Conservation (phyloP, 2,329 filamentous ascomycete species). For the Harringtonia lauricola region DNA sequence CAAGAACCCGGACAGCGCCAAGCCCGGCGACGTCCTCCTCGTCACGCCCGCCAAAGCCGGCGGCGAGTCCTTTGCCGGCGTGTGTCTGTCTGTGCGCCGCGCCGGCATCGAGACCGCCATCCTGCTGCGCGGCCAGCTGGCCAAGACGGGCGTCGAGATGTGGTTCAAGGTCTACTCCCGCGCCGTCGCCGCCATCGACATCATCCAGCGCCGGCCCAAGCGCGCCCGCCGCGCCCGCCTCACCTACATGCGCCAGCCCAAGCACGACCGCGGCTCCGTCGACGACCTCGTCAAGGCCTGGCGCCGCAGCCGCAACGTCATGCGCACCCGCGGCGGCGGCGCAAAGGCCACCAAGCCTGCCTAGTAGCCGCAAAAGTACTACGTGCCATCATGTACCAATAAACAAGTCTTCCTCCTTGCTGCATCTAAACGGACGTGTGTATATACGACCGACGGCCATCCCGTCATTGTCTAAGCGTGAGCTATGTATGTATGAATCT, state of each 20-base stretch:
- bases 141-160: conserved; percentile 86
- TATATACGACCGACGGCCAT: too few relatives aligned
- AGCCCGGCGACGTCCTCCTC: conserved; percentile 82
- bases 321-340: conserved; percentile 16
- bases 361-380: too few relatives aligned
- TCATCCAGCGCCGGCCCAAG: conserved; percentile 79
- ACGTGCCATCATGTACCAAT: conserved; percentile 3
- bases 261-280: conserved; percentile 79
- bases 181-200: conserved; percentile 80
- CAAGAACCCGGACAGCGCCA: conserved; percentile 65
- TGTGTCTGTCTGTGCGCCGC: conserved; percentile 76
- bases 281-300: conserved; percentile 65
- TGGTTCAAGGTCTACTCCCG: conserved; percentile 94
- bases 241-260: conserved; percentile 82
- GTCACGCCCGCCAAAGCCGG: conserved; percentile 70
- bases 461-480: not conserved
- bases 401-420: not conserved
- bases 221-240: conserved; percentile 76
- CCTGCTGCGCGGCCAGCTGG: conserved; percentile 75
- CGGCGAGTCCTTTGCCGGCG: conserved; percentile 82
- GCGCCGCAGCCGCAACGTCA: conserved; percentile 28
- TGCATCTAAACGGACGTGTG: too few relatives aligned
- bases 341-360: conserved; percentile 3
- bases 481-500: not conserved
- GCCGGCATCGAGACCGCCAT: conserved; percentile 85